A percentile compares a stretch with the other conserved stretches of the same genome.
Conservation (phyloP, 352 stramenopile genomes). For the Aphanomyces stellatus region DNA sequence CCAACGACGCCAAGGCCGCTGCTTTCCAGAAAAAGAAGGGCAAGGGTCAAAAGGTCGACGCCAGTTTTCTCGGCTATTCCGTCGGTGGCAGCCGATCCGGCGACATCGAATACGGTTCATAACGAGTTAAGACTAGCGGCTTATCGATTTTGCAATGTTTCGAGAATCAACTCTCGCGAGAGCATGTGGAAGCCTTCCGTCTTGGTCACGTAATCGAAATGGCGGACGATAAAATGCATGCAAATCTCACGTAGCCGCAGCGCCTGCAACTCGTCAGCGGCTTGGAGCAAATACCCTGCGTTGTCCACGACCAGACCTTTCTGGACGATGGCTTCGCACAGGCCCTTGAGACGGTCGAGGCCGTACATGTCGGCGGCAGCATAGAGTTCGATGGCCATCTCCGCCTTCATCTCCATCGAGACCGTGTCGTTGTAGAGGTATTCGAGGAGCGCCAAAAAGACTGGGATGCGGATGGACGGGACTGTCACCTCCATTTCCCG, state of each 20-base stretch:
- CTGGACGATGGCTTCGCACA: slow-evolving; percentile 86
- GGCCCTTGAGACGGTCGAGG: slow-evolving; percentile 87
- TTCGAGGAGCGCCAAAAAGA: slow-evolving; percentile 93
- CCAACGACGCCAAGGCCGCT: neutral
- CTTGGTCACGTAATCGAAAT: slow-evolving; percentile 89
- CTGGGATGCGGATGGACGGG: slow-evolving; percentile 79
- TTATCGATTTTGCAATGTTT: slow-evolving; percentile 83
- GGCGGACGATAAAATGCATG: slow-evolving; percentile 80
- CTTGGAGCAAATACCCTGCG: slow-evolving; percentile 73
- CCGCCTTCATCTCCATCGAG: slow-evolving; percentile 68
- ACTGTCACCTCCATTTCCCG: slow-evolving; percentile 83
- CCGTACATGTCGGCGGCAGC: slow-evolving; percentile 92
- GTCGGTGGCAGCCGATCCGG: neutral
- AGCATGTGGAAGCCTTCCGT: slow-evolving; percentile 80
- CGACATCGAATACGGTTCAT: neutral
- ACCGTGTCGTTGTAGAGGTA: slow-evolving; percentile 97
- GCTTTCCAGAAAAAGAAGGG: slow-evolving; percentile 10
- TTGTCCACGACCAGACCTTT: slow-evolving; percentile 86
- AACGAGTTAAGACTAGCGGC: neutral
- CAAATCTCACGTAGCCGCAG: slow-evolving; percentile 82
- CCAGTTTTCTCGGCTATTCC: neutral
- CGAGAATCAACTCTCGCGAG: slow-evolving; percentile 82
- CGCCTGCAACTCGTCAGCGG: slow-evolving; percentile 77
- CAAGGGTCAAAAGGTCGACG: neutral
- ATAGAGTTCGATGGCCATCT: slow-evolving; percentile 93